A percentile compares a stretch with the other conserved stretches of the same genome.
These are phyloP conservation scores for Cladophialophora bantiana DNA, from an alignment of 2,329 filamentous ascomycete genomes.

Conservation along the genomic window DNA sequence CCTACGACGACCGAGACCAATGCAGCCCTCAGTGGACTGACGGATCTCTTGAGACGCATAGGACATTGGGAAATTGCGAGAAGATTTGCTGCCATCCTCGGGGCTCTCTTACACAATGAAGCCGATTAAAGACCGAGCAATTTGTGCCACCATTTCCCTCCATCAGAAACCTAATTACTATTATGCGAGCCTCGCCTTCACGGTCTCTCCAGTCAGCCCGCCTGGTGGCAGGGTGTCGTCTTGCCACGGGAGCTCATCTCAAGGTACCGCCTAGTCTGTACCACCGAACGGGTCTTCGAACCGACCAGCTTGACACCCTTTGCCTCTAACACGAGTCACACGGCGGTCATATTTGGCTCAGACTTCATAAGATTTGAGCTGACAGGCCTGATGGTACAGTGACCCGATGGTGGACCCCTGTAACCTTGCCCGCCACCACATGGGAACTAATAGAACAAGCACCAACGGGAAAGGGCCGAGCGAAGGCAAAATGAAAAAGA, in stretches of 20 bases:
- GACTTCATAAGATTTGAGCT: not conserved
- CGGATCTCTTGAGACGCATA: constrained; percentile 41
- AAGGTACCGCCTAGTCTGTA: not conserved
- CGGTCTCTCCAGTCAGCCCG: not conserved
- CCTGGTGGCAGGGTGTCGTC: not conserved
- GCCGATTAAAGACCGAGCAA: constrained; percentile 7
- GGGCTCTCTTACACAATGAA: constrained; percentile 35
- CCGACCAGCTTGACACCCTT: not conserved
- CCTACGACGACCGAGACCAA: constrained; percentile 39
- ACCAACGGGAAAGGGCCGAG: not conserved
- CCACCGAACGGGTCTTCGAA: not conserved
- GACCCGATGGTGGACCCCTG: not conserved
- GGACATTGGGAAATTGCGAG: constrained; percentile 44
- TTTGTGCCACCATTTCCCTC: not conserved
- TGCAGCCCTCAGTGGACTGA: constrained; percentile 40
- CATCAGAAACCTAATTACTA: not conserved
- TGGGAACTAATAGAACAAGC: not conserved
- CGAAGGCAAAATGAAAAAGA: not conserved
- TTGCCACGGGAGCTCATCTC: not conserved
- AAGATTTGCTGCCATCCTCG: constrained; percentile 41
- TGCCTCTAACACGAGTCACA: not conserved
- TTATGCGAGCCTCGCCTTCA: not conserved
- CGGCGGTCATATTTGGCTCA: not conserved
- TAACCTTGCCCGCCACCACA: not conserved
- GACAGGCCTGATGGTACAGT: not conserved